Evolutionary conservation across 257 asterid species (phyloP).

Genomic region (Rehmannia glutinosa): DNA sequence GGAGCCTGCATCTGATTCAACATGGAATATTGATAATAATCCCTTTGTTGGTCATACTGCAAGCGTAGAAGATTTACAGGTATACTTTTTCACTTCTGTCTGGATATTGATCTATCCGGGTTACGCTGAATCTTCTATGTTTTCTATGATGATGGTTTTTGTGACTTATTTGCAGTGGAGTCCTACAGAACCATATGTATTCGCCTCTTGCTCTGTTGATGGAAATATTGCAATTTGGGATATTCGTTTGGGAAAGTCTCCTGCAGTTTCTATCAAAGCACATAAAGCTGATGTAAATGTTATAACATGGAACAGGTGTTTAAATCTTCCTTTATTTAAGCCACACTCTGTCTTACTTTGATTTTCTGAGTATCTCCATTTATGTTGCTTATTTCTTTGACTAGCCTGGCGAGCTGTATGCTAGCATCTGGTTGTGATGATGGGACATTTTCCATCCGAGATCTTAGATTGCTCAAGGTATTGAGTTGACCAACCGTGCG

Average conservation of each 20-base stretch:
- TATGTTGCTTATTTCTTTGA: slow-evolving; percentile 14
- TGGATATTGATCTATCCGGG: not conserved
- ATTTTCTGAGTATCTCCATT: not conserved
- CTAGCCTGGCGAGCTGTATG: slow-evolving; percentile 86
- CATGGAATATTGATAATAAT: slow-evolving; percentile 65
- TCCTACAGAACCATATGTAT: slow-evolving; percentile 73
- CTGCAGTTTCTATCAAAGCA: slow-evolving; percentile 68
- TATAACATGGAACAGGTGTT: slow-evolving; percentile 93
- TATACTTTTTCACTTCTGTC: not conserved
- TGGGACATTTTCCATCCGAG: slow-evolving; percentile 85
- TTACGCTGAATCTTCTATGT: not conserved
- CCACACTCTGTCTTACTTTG: not conserved
- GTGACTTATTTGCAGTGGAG: slow-evolving; percentile 66
- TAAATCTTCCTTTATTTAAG: not conserved
- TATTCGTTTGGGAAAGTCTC: slow-evolving; percentile 71
- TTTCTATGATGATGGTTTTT: not conserved
- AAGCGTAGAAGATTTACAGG: slow-evolving; percentile 93
- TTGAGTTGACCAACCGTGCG: not conserved
- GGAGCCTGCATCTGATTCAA: slow-evolving; percentile 80
- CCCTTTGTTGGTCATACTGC: slow-evolving; percentile 64
- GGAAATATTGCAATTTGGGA: slow-evolving; percentile 86
- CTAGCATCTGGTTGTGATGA: slow-evolving; percentile 97
- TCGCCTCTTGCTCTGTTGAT: slow-evolving; percentile 96
- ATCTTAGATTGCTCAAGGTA: slow-evolving; percentile 88
- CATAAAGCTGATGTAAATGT: slow-evolving; percentile 97